These are phyloP conservation scores for Serendipita vermifera DNA, from an alignment of 768 basidiomycete species.

Conservation along the genomic window DNA sequence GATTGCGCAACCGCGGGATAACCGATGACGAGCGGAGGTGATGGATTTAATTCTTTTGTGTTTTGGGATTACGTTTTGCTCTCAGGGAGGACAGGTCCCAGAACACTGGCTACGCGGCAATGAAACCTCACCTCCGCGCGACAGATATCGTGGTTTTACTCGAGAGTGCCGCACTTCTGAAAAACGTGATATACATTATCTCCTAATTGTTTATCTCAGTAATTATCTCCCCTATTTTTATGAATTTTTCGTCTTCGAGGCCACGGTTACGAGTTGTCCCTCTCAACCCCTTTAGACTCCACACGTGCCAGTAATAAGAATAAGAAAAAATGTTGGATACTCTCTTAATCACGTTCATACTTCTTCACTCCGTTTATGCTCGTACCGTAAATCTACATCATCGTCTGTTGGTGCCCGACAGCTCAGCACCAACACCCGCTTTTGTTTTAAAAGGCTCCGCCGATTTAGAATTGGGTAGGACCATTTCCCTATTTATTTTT, in stretches of 20 bases:
- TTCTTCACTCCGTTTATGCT: not conserved
- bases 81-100: no score
- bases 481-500: not conserved
- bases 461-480: not conserved
- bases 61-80: no score
- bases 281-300: not conserved
- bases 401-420: not conserved
- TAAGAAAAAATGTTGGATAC: not conserved
- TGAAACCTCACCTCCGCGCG: no score
- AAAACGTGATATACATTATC: no score
- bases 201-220: no score
- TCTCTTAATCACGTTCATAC: not conserved
- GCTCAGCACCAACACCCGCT: not conserved
- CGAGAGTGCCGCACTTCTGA: no score
- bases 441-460: not conserved
- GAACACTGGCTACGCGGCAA: no score
- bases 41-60: no score
- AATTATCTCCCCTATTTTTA: not conserved
- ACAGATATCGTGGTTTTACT: no score
- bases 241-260: not conserved
- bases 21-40: no score
- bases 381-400: not conserved
- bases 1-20: no score
- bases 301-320: not conserved
- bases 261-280: not conserved